A percentile compares a stretch with the other conserved stretches of the same genome.
Conservation (phyloP, 1,284 basidiomycete genomes). For the Xanthoconium separans region DNA sequence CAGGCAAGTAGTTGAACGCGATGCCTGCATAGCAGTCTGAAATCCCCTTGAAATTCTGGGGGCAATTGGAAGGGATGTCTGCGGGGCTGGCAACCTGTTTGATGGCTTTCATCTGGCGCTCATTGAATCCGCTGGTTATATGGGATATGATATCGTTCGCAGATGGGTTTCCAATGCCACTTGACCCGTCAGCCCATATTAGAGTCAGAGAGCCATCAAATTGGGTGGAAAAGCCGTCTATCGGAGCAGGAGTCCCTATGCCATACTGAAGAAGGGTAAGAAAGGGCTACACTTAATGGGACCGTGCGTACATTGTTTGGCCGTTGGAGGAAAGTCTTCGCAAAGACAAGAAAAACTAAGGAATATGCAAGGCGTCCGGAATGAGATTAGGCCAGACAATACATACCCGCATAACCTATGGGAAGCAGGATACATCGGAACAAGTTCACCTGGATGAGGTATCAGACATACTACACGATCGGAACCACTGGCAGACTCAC, state of each 20-base stretch:
- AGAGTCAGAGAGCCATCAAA: constrained; percentile 54
- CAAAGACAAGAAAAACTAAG: constrained; percentile 59
- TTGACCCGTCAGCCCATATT: constrained; percentile 64
- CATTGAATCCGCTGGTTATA: constrained; percentile 50
- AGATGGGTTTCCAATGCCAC: constrained; percentile 47
- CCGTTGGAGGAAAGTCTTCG: constrained; percentile 55
- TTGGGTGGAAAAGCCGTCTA: constrained; percentile 47
- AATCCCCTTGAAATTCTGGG: constrained; percentile 69
- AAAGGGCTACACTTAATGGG: background rate
- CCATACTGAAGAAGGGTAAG: constrained; percentile 49
- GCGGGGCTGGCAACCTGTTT: constrained; percentile 44
- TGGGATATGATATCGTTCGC: constrained; percentile 57
- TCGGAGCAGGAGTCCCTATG: constrained; percentile 54
- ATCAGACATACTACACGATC: constrained; percentile 28
- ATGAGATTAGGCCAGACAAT: background rate
- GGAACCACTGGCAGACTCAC: constrained; percentile 21
- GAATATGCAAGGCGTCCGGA: background rate
- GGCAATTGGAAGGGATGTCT: constrained; percentile 59
- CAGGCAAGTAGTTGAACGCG: constrained; percentile 60
- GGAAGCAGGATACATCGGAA: constrained; percentile 68
- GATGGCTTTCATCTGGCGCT: constrained; percentile 44
- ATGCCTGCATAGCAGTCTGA: constrained; percentile 74
- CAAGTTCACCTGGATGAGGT: constrained; percentile 53
- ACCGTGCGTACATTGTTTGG: constrained; percentile 37
- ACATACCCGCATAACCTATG: constrained; percentile 53